Base-by-base conservation (phyloP, 1,284 basidiomycete genomes). In the Cryptococcus sp. region DNA sequence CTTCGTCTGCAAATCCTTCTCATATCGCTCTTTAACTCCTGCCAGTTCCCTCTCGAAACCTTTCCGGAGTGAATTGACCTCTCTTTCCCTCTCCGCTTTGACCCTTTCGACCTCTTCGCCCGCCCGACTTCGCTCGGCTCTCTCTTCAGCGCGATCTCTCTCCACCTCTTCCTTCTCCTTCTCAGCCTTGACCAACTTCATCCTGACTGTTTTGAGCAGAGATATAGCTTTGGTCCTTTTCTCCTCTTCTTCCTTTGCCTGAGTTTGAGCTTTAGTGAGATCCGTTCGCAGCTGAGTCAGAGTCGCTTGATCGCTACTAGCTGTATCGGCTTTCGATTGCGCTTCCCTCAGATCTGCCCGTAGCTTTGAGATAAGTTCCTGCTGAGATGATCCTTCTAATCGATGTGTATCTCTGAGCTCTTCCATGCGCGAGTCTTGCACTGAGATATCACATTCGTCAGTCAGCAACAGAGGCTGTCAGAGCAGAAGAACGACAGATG, bases 211-310 rank as follows among this genome's bases (percentile, higher is more conserved):
- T 81, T 95, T 95, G 62, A 97, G 80, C 35, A 95, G 79, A 51
- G 86, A 88, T 61, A 96, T 88, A 0, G 93, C 92, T 72, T 96
- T 97, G n/a, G 86, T 85, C 15, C 93, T 86, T 77, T 96, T 96
- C 77, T 97, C 93, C 75, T 96, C 93, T 72, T 96, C 93, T 64
- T 95, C 93, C 73, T 90, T 94, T 1, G 86, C 86, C 2, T 81
- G 62, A 13, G 80, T 81, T 64, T 86, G 87, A 2, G 84, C 80
- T 58, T 85, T 85, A 43, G 85, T 82, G 3, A 87, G 73, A 55
- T 93, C 89, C 8, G 80, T 71, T 39, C 82, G 82, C 10, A 91
- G 78, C 43, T 82, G 81, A 4, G 84, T 82, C 1, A 86, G 76
- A 47, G 87, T 85, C 0, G 79, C 74, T 54, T 84, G 81, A 39